These are phyloP conservation scores for Wickerhamiella azyma DNA, from an alignment of 805 yeast species.

Conservation along the genomic window DNA sequence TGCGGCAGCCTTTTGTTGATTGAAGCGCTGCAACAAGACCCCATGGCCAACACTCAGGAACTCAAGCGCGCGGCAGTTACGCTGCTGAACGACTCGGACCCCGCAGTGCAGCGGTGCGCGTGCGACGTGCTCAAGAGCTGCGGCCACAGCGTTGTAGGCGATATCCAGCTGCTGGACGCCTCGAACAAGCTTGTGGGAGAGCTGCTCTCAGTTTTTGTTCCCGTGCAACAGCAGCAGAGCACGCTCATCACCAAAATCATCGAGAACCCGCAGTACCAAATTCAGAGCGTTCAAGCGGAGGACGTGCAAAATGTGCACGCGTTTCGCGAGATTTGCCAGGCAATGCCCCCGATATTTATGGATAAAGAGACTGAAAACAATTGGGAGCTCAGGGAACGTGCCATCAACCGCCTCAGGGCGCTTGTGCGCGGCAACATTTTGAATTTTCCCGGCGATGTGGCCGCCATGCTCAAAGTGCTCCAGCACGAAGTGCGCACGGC, in stretches of 20 bases:
- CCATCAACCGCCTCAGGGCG: conserved; percentile 42
- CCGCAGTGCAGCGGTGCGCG: conserved; percentile 12
- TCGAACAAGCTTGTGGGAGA: conserved; percentile 34
- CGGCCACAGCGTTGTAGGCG: not conserved
- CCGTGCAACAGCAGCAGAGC: conserved; percentile 1
- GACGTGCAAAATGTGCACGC: conserved; percentile 23
- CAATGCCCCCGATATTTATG: conserved; percentile 33
- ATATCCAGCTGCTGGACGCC: conserved; percentile 24
- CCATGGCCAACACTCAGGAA: conserved; percentile 19
- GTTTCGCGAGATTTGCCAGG: conserved; percentile 23
- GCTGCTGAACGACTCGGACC: conserved; percentile 20
- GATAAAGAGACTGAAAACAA: conserved; percentile 79
- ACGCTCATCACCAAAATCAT: conserved; percentile 5
- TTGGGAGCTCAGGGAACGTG: conserved; percentile 64
- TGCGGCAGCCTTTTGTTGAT: conserved; percentile 19
- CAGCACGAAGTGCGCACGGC: conserved; percentile 54
- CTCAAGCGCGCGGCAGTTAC: conserved; percentile 24
- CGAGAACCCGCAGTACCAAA: conserved; percentile 21
- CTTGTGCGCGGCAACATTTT: conserved; percentile 44
- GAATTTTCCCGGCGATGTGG: conserved; percentile 25
- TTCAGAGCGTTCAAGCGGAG: conserved; percentile 31
- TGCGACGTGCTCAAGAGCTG: not conserved
- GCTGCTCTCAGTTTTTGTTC: conserved; percentile 24
- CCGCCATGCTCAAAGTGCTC: conserved; percentile 30
- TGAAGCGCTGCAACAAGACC: conserved; percentile 11